A percentile compares a stretch with the other conserved stretches of the same genome.
These are phyloP conservation scores for Solanum appendiculatum DNA, from an alignment of 257 asterid genomes.

Conservation along the genomic window DNA sequence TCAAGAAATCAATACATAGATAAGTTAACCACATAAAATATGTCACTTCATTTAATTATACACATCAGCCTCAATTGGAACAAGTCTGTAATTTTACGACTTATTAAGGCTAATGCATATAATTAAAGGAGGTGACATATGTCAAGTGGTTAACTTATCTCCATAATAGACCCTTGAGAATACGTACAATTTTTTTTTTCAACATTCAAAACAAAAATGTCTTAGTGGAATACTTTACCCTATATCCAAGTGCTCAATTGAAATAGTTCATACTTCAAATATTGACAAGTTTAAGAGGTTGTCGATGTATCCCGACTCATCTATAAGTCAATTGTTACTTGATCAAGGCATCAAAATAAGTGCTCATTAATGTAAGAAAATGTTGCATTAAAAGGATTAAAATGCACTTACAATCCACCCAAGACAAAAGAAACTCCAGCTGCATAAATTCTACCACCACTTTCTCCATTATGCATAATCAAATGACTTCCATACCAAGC, in stretches of 20 bases:
- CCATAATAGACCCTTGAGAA: neutral
- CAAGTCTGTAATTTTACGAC: neutral
- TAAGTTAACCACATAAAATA: neutral
- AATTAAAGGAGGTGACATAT: neutral
- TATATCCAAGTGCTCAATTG: neutral
- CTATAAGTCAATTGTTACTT: neutral
- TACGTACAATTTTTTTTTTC: neutral
- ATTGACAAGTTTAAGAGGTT: neutral
- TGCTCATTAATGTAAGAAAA: neutral
- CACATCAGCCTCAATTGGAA: neutral
- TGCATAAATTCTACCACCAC: conserved; percentile 74
- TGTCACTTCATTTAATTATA: neutral
- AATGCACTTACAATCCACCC: conserved; percentile 71
- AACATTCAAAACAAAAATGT: neutral
- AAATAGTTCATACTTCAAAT: neutral
- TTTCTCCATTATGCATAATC: conserved; percentile 70
- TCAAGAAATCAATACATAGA: neutral
- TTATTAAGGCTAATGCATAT: neutral
- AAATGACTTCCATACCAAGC: conserved; percentile 90
- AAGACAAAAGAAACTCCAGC: conserved; percentile 66
- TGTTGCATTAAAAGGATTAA: neutral
- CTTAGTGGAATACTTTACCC: neutral
- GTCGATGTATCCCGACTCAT: neutral
- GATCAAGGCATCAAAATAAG: neutral
- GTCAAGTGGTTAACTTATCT: neutral